Evolutionary conservation across 2,329 filamentous ascomycete genomes (phyloP), one percentile per base, ranked within the genome.

Genomic region (Fusarium denticulatum): DNA sequence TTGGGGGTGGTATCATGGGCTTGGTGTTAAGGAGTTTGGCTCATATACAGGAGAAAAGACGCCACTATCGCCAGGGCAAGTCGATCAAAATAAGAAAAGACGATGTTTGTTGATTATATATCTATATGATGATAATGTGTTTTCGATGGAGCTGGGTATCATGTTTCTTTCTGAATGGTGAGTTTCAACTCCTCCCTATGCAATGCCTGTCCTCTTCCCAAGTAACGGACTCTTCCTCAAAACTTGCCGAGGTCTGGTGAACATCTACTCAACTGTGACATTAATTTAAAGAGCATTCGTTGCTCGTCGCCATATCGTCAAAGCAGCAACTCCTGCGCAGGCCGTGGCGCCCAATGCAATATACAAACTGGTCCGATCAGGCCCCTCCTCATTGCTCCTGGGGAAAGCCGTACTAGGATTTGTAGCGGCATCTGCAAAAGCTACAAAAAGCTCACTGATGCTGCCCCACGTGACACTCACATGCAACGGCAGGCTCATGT

Each of bases 401-500:
- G 96, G 96, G 78, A 97, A 97, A 1, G 93, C 96, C 0, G 91
- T 93, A 76, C 92, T 95, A 1, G 96, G 96, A 79, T 95, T 95
- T 49, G 95, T 96, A 11, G 96, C 96, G 45, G 94, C 93, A 83
- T 98, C 96, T 12, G 96, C 96, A 63, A 98, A 89, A 40, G 90
- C 92, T 30, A 98, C 94, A 82, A 98, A 99, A 40, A 98, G 88
- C 82, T 99, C 96, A 72, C 93, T 93, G 76, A 98, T 97, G 78
- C 94, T 97, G 78, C 90, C 91, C 96, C 96, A 99, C 12, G 93
- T 96, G 36, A 96, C 95, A 79, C 94, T 97, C 60, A 98, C 96
- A 83, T 99, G 97, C 45, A 98, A 85, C 11, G 96, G 96, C 6
- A 95, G 92, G 62, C 93, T 91, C 93, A 98, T 97, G 80, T 94